phyloP scores from a whole-genome alignment of 140 eudicot species.

The Cichorium intybus region DNA sequence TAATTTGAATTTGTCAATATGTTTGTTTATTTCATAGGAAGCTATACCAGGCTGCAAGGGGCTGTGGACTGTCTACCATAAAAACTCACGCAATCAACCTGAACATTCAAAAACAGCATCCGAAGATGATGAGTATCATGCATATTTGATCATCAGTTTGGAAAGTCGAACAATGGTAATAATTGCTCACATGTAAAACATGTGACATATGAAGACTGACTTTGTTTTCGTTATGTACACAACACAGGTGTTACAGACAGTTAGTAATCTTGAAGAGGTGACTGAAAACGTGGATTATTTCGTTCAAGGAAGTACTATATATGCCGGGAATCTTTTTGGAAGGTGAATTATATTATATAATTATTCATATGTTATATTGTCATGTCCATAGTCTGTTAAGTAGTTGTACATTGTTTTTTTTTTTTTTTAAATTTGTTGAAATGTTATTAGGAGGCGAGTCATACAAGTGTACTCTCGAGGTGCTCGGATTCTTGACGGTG shows the following conservation, averaged over 20 bases:
- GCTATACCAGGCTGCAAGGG: slow-evolving; percentile 93
- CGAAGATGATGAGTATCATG: slow-evolving; percentile 95
- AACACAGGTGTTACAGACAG: slow-evolving; percentile 86
- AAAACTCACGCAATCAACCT: slow-evolving; percentile 73
- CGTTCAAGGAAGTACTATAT: slow-evolving; percentile 93
- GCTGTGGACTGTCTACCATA: slow-evolving; percentile 98
- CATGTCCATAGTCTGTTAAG: background rate
- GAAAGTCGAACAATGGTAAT: slow-evolving; percentile 95
- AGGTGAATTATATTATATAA: slow-evolving; percentile 52
- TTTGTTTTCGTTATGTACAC: slow-evolving; percentile 13
- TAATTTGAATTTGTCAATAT: background rate
- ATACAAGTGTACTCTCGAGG: slow-evolving; percentile 87
- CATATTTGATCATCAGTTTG: slow-evolving; percentile 86
- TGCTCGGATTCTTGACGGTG: slow-evolving; percentile 95
- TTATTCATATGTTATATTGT: slow-evolving; percentile 1
- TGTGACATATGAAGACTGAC: background rate
- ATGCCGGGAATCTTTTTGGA: slow-evolving; percentile 95
- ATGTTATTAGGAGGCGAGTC: slow-evolving; percentile 71
- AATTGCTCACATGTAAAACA: background rate
- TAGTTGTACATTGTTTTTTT: too few species aligned
- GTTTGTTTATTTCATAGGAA: slow-evolving; percentile 48
- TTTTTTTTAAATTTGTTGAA: slow-evolving; percentile 17
- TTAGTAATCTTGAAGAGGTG: slow-evolving; percentile 93
- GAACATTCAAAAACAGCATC: slow-evolving; percentile 67
- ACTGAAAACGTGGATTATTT: slow-evolving; percentile 93